Evolutionary conservation across 306 rosid genomes (phyloP).

Genomic region (Datisca glomerata): DNA sequence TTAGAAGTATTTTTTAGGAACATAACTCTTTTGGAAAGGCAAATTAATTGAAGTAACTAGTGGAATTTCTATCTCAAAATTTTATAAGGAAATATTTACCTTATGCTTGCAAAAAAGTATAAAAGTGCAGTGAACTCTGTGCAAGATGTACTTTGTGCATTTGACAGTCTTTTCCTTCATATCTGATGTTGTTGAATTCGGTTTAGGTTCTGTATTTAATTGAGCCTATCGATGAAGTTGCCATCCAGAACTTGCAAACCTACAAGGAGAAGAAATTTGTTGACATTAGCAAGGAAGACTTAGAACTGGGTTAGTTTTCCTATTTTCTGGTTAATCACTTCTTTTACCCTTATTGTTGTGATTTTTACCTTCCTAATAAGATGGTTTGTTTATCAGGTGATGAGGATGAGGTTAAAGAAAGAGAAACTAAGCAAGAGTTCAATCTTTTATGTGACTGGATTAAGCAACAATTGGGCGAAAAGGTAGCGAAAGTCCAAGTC

Average conservation of each 20-base stretch:
- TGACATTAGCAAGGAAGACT: constrained; percentile 97
- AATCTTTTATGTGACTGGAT: constrained; percentile 93
- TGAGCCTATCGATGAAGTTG: constrained; percentile 96
- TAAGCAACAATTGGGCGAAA: constrained; percentile 94
- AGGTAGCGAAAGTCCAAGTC: constrained; percentile 88
- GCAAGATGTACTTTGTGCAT: constrained; percentile 1
- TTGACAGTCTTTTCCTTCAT: neutral
- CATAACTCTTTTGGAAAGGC: too few relatives aligned
- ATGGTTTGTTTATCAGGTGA: constrained; percentile 46
- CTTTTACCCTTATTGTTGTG: too few relatives aligned
- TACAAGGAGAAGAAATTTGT: constrained; percentile 94
- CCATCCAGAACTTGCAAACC: constrained; percentile 92
- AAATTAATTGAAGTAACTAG: too few relatives aligned
- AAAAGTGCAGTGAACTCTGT: too few relatives aligned
- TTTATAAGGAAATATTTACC: too few relatives aligned
- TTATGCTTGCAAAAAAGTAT: too few relatives aligned
- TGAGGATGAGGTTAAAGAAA: constrained; percentile 82
- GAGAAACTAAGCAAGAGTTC: constrained; percentile 75
- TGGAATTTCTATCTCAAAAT: too few relatives aligned
- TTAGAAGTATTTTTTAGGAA: too few relatives aligned
- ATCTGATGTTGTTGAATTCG: constrained; percentile 10
- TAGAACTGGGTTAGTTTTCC: constrained; percentile 67
- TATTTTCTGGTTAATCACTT: too few relatives aligned
- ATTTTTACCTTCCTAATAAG: constrained; percentile 2
- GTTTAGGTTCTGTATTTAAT: constrained; percentile 77